phyloP scores from a whole-genome alignment of 805 yeast species.

The Cyberlindnera galapagoensis region DNA sequence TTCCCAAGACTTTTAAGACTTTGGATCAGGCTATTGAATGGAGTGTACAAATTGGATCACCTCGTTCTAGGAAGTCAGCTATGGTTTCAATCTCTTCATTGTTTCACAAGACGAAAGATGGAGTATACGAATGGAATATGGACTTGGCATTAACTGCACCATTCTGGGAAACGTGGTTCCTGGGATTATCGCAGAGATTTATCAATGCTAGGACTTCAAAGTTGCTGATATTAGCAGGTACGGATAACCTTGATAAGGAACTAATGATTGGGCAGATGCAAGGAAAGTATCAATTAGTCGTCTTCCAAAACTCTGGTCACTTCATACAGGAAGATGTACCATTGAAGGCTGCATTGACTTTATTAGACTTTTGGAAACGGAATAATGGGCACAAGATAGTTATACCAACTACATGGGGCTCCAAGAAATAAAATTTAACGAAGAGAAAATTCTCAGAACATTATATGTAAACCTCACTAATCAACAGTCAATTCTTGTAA shows the following conservation, averaged over 20 bases:
- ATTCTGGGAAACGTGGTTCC: conserved; percentile 85
- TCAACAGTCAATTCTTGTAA: conserved; percentile 42
- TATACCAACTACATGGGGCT: conserved; percentile 36
- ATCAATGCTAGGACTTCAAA: conserved; percentile 51
- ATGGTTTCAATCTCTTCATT: conserved; percentile 71
- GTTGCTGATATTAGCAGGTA: conserved; percentile 76
- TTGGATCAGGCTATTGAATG: conserved; percentile 66
- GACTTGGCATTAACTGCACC: conserved; percentile 54
- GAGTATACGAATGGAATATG: conserved; percentile 50
- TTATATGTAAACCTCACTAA: conserved; percentile 17
- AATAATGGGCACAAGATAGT: conserved; percentile 29
- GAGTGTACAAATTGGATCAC: conserved; percentile 54
- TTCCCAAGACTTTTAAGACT: conserved; percentile 56
- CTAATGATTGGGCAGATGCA: conserved; percentile 97
- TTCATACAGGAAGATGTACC: conserved; percentile 94
- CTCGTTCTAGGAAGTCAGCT: conserved; percentile 59
- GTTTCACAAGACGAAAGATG: conserved; percentile 27
- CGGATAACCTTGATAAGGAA: conserved; percentile 79
- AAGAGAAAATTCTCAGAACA: background rate
- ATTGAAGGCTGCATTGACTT: conserved; percentile 50
- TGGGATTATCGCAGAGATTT: conserved; percentile 50
- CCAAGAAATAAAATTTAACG: conserved; percentile 14
- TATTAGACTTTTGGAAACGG: conserved; percentile 39
- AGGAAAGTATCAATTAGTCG: conserved; percentile 87
- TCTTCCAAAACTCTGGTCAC: conserved; percentile 80